These are phyloP conservation scores for Epichloe uncinata DNA, from an alignment of 2,329 filamentous ascomycete species.

Conservation along the genomic window DNA sequence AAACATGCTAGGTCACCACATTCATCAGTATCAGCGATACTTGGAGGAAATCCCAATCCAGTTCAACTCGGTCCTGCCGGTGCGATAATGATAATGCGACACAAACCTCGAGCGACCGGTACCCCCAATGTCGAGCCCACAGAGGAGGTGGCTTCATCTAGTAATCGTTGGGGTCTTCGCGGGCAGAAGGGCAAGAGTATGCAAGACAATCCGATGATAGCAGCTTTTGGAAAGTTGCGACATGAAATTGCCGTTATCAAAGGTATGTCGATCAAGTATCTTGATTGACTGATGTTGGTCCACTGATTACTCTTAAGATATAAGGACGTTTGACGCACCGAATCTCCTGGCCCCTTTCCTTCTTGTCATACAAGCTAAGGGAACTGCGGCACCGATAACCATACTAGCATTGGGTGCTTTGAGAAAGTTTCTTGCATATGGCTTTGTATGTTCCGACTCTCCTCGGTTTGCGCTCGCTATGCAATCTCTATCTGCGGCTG, in stretches of 20 bases:
- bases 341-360: conserved; percentile 86
- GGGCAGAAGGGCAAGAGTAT: conserved; percentile 95
- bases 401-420: conserved; percentile 87
- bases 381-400: conserved; percentile 90
- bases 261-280: conserved; percentile 34
- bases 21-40: conserved; percentile 88
- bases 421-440: conserved; percentile 93
- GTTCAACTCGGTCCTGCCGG: conserved; percentile 38
- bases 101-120: conserved; percentile 24
- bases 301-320: conserved; percentile 41
- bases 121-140: conserved; percentile 26
- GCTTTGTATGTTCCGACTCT: conserved; percentile 71
- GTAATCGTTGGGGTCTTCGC: conserved; percentile 82
- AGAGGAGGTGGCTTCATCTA: conserved; percentile 39
- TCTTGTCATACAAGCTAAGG: conserved; percentile 91
- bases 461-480: conserved; percentile 85
- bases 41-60: conserved; percentile 59
- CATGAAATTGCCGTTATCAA: conserved; percentile 78
- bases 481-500: conserved; percentile 86
- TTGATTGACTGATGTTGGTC: no score
- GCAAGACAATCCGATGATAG: conserved; percentile 94
- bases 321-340: conserved; percentile 77
- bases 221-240: conserved; percentile 80
- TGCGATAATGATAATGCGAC: conserved; percentile 26
- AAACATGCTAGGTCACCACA: conserved; percentile 95